Base-by-base conservation (phyloP, 495 filamentous ascomycete species). In the Parachaetomium inaequale region DNA sequence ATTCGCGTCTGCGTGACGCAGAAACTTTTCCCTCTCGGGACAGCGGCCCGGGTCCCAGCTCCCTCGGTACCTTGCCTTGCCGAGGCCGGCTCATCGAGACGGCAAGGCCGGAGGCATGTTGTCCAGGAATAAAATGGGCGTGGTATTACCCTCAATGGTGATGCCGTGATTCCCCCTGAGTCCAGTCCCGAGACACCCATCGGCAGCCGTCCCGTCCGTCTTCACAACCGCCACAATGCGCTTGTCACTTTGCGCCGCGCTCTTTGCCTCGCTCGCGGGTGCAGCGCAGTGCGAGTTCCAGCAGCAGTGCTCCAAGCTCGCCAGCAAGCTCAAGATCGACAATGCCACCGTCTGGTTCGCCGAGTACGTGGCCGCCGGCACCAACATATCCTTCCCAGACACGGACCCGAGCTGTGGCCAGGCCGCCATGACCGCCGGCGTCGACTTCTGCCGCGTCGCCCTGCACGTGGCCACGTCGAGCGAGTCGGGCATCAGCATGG, bases 401-500 rank as follows among this genome's bases (percentile, higher is more conserved):
- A 17, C 34, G 5, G 21, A 55, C 53, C 21, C 53, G 21, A 15
- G 11, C 1, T 55, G 53, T 32, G 19, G 11, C 6, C 53, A 55
- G 21, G 53, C 21, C 3, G 3, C 34, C 19, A 0, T 55, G 34
- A 14, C 11, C 53, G 34, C 28, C 12, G 25, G 12, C 14, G 53
- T 55, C 34, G 34, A 55, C 53, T 42, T 55, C 11, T 55, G 53
- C 53, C 53, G 53, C 53, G 53, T 55, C 23, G 34, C 53, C 5
- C 3, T 55, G 21, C 5, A 42, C 14, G 53, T 55, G 7, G 53
- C 34, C 34, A 55, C 53, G 12, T 42, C 53, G 1, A 42, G 14
- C 34, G 19, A 17, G 32, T 55, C 53, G 53, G 36, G 53, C 34
- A 55, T 55, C 53, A 42, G 32, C 53, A 55, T 55, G 53, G 53